phyloP scores from a whole-genome alignment of 73 alveolate genomes.

The Stentor roeselii region DNA sequence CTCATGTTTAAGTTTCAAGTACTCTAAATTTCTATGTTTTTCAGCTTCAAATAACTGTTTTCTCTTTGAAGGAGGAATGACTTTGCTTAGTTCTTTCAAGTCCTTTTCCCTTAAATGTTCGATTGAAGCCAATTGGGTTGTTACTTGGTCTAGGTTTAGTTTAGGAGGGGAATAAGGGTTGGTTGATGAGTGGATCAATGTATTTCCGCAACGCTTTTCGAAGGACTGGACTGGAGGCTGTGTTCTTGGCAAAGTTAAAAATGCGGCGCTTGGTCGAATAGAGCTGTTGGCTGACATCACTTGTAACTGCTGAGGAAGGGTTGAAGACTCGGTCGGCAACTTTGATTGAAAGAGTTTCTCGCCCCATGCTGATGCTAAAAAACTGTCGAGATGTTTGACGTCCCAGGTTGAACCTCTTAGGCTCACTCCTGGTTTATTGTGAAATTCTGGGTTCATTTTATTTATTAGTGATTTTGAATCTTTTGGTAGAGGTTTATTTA shows the following conservation, averaged over 20 bases:
- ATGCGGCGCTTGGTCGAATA: constrained; percentile 4
- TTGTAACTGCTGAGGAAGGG: neutral
- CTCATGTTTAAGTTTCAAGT: neutral
- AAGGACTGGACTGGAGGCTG: neutral
- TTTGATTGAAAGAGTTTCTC: neutral
- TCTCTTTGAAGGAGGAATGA: neutral
- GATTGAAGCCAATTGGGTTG: neutral
- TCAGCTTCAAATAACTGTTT: constrained; percentile 13
- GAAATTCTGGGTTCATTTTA: neutral
- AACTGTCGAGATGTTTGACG: constrained; percentile 17
- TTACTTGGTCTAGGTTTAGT: neutral
- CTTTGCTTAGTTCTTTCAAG: neutral
- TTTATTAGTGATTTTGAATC: no score
- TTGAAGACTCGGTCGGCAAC: neutral
- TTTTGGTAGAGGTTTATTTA: no score
- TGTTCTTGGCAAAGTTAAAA: neutral
- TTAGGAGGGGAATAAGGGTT: neutral
- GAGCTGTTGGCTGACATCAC: neutral
- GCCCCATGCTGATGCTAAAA: constrained; percentile 8
- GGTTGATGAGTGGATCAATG: neutral
- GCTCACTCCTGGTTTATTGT: constrained; percentile 8
- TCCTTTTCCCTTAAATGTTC: neutral
- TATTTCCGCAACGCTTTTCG: neutral
- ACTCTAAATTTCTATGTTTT: neutral
- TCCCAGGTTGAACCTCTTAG: constrained; percentile 21